Base-by-base conservation (phyloP, 208 protist species). In the Phytomonas francai region DNA sequence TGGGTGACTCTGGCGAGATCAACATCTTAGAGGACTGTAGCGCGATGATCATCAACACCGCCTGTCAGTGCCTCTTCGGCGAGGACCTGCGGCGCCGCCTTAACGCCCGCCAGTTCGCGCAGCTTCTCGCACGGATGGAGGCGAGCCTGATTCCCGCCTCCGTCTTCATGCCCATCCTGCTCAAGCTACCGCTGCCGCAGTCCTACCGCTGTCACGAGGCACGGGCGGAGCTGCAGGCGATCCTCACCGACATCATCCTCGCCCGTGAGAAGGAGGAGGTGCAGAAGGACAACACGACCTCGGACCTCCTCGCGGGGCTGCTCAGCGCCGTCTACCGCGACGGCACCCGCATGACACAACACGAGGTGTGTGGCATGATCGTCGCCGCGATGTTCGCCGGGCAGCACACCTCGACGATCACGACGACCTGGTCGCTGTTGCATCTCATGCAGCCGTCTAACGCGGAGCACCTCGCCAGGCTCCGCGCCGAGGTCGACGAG, bases 11-110 rank as follows among this genome's bases (percentile, higher is more conserved):
- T 65, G 89, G 87, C 11, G 77, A 79, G 68, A 88, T 94, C 56
- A 94, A 97, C 71, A 74, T 97, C 42, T 68, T 85, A 31, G 80
- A 94, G 71, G 89, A 91, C 70, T 90, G 92, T 76, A 79, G 85
- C 32, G 87, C 89, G 32, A 93, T 97, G 83, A 97, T 95, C 67
- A 97, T 97, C 74, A 93, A 96, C 71, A 97, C 94, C 34, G 90
- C 94, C 29, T 92, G 87, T 71, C 80, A 94, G 63, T 96, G 89
- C 69, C 86, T 97, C 27, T 92, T 96, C 71, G 94, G 94, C 29
- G 87, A 92, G 68, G 94, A 97, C 70, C 77, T 97, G 39, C 84
- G 92, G 68, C 80, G 87, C 63, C 85, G 89, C 63, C 79, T 97
- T 25, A 74, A 89, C 67, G 81, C 78, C 19, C 77, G 90, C 49